phyloP scores from a whole-genome alignment of 2,329 filamentous ascomycete species.

The Fonsecaea nubica region DNA sequence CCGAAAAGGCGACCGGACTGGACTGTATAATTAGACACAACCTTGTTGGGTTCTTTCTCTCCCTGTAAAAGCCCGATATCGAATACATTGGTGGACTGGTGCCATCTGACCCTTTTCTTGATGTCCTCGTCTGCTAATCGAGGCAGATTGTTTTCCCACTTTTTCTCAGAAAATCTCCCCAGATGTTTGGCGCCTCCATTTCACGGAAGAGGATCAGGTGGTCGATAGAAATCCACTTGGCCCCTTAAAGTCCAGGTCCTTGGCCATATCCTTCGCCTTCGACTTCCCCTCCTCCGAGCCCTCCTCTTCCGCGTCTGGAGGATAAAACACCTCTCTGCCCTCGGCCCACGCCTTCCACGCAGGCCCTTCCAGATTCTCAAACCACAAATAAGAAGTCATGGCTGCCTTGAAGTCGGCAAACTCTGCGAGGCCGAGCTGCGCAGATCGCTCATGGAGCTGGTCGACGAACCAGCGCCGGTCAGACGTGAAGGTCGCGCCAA shows the following conservation, averaged over 20 bases:
- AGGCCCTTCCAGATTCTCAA: not conserved
- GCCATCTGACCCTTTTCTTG: not conserved
- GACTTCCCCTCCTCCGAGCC: not conserved
- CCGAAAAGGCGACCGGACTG: too few relatives aligned
- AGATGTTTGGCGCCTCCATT: not conserved
- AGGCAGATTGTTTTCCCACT: not conserved
- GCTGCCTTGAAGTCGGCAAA: constrained; percentile 4
- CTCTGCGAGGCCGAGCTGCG: not conserved
- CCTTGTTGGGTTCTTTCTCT: not conserved
- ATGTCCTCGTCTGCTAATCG: not conserved
- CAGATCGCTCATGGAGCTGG: constrained; percentile 9
- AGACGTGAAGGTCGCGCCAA: constrained; percentile 7
- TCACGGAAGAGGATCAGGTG: not conserved
- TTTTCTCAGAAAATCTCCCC: not conserved
- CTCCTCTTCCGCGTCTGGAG: not conserved
- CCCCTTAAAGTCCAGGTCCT: not conserved
- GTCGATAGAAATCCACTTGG: not conserved
- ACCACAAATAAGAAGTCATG: constrained; percentile 4
- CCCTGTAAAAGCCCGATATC: too few relatives aligned
- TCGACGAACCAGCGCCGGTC: constrained; percentile 12
- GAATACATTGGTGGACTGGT: not conserved
- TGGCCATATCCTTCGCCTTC: not conserved
- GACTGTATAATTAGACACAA: not conserved
- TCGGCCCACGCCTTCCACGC: not conserved
- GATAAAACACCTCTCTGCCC: not conserved